These are phyloP conservation scores for Myriangium duriaei DNA, from an alignment of 2,329 filamentous ascomycete species.

Conservation along the genomic window DNA sequence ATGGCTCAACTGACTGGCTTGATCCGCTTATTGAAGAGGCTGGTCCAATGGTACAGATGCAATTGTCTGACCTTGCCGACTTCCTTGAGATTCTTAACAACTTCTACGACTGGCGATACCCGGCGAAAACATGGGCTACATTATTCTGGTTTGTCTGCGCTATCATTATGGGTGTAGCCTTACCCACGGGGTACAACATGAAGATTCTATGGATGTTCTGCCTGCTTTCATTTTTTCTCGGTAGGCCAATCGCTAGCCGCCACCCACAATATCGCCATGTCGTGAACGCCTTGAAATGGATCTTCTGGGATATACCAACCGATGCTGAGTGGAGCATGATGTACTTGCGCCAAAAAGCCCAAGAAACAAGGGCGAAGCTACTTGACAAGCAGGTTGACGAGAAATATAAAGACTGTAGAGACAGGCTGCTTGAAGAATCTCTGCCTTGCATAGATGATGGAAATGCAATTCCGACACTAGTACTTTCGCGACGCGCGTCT, in stretches of 20 bases:
- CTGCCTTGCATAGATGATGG: too few species aligned
- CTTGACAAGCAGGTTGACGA: constrained; percentile 16
- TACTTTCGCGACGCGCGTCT: not conserved
- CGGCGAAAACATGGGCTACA: constrained; percentile 22
- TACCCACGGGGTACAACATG: constrained; percentile 25
- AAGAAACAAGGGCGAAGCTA: constrained; percentile 16
- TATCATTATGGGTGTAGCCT: constrained; percentile 19
- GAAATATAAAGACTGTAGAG: constrained; percentile 1
- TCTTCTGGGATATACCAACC: constrained; percentile 29
- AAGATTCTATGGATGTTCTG: constrained; percentile 23
- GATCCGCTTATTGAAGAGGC: constrained; percentile 25
- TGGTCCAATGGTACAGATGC: constrained; percentile 26
- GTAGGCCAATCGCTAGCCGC: constrained; percentile 23
- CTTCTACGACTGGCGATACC: constrained; percentile 27
- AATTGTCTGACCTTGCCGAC: constrained; percentile 26
- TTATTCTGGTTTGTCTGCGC: constrained; percentile 25
- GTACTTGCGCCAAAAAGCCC: constrained; percentile 20
- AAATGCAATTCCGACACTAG: too few species aligned
- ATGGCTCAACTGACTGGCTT: constrained; percentile 26
- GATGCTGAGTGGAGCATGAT: constrained; percentile 23
- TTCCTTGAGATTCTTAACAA: constrained; percentile 26
- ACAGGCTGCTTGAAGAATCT: too few species aligned
- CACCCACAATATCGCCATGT: constrained; percentile 26
- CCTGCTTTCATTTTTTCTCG: constrained; percentile 26
- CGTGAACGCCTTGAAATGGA: constrained; percentile 24